phyloP scores from a whole-genome alignment of 805 yeast genomes.

The Brettanomyces naardenensis region DNA sequence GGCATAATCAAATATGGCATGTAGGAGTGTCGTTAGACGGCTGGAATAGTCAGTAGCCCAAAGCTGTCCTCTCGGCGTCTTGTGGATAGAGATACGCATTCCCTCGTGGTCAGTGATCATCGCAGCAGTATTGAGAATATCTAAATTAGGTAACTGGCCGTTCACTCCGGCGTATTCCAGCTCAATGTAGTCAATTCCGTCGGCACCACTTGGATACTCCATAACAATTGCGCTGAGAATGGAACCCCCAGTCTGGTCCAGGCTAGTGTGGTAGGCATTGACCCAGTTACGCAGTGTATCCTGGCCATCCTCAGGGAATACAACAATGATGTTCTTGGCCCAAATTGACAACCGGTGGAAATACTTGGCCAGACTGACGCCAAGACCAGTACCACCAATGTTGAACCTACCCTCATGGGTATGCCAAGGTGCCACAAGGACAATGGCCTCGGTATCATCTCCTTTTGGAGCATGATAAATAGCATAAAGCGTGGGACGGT shows the following conservation, averaged over 20 bases:
- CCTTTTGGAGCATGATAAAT: conserved; percentile 90
- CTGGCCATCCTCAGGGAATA: conserved; percentile 67
- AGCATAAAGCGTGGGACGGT: conserved; percentile 46
- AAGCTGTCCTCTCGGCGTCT: conserved; percentile 39
- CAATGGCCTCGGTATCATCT: conserved; percentile 93
- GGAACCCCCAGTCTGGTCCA: conserved; percentile 87
- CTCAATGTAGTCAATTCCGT: conserved; percentile 68
- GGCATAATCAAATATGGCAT: conserved; percentile 64
- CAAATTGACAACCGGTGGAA: conserved; percentile 83
- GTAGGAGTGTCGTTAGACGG: conserved; percentile 49
- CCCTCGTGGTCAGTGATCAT: conserved; percentile 69
- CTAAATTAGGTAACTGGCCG: conserved; percentile 94
- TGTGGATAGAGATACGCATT: conserved; percentile 60
- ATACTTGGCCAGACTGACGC: conserved; percentile 68
- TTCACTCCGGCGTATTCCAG: conserved; percentile 80
- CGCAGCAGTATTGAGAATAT: conserved; percentile 77
- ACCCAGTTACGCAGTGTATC: conserved; percentile 80
- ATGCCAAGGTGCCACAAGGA: conserved; percentile 80
- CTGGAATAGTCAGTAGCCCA: conserved; percentile 40
- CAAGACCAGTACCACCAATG: conserved; percentile 72
- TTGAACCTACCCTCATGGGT: conserved; percentile 60
- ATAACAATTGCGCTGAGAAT: conserved; percentile 84
- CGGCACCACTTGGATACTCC: conserved; percentile 60
- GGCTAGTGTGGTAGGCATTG: conserved; percentile 78
- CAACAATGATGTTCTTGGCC: conserved; percentile 90